Percentiles rank a stretch among this genome's conserved stretches.
phyloP scores from a whole-genome alignment of 2,329 filamentous ascomycete species.

The Diaporthe ampelina region DNA sequence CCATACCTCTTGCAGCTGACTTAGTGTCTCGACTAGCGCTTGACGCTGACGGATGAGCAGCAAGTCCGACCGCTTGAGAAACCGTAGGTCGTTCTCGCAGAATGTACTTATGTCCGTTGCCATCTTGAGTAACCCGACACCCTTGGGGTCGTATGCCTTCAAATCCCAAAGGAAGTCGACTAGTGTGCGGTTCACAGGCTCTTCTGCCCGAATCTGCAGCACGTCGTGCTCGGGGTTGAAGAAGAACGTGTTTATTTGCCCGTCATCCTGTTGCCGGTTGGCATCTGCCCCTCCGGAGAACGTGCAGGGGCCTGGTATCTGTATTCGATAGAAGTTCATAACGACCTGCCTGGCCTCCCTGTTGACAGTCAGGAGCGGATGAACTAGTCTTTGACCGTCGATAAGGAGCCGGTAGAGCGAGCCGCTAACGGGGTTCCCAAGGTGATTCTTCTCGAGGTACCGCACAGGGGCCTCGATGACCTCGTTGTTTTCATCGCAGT shows the following conservation, averaged over 20 bases:
- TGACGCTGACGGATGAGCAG: slow-evolving; percentile 41
- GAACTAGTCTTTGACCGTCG: not conserved
- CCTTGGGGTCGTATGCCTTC: slow-evolving; percentile 38
- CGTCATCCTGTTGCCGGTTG: no score
- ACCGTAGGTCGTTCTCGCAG: slow-evolving; percentile 29
- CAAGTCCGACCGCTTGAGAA: slow-evolving; percentile 30
- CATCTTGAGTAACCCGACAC: slow-evolving; percentile 31
- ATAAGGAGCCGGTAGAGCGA: not conserved
- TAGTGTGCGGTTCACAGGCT: slow-evolving; percentile 31
- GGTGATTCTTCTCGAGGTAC: slow-evolving; percentile 35
- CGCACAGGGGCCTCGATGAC: slow-evolving; percentile 12
- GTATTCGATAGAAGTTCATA: slow-evolving; percentile 26
- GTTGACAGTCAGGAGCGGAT: slow-evolving; percentile 34
- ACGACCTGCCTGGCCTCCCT: slow-evolving; percentile 31
- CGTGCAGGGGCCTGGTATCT: slow-evolving; percentile 15
- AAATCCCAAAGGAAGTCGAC: slow-evolving; percentile 41
- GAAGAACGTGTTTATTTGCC: not conserved
- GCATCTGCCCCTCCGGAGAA: no score
- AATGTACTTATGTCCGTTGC: slow-evolving; percentile 8
- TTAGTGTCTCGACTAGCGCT: slow-evolving; percentile 39
- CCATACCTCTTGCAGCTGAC: slow-evolving; percentile 39
- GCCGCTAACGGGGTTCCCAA: slow-evolving; percentile 38
- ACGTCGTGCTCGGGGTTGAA: slow-evolving; percentile 39
- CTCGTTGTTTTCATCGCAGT: not conserved
- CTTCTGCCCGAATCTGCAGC: slow-evolving; percentile 25